These are phyloP conservation scores for Yamadazyma diospyri DNA, from an alignment of 1,139 yeast species.

Conservation along the genomic window DNA sequence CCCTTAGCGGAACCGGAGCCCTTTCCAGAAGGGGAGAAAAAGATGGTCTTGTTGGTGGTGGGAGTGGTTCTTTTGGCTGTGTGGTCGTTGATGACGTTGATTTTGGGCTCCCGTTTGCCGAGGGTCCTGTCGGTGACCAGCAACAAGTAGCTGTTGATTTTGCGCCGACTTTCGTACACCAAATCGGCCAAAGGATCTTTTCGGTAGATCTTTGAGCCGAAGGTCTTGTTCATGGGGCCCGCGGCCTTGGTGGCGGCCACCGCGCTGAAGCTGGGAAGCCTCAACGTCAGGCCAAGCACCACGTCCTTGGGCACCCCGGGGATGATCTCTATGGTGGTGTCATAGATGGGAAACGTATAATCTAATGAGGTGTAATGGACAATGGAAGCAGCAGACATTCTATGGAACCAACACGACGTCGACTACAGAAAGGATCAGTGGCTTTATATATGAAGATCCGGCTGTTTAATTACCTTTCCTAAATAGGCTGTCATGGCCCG, in stretches of 20 bases:
- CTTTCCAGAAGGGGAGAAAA: constrained; percentile 28
- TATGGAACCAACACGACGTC: background rate
- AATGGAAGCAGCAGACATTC: constrained; percentile 5
- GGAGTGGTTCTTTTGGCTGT: constrained; percentile 25
- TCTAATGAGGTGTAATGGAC: constrained; percentile 15
- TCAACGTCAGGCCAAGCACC: constrained; percentile 23
- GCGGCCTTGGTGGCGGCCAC: constrained; percentile 6
- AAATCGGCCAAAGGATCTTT: constrained; percentile 30
- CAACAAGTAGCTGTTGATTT: constrained; percentile 12
- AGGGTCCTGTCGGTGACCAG: constrained; percentile 4
- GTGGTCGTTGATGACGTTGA: constrained; percentile 11
- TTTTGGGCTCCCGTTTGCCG: constrained; percentile 8
- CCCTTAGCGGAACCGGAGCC: no score
- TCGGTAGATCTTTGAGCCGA: background rate
- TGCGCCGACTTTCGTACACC: constrained; percentile 20
- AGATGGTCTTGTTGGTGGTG: constrained; percentile 27
- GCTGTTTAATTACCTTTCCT: constrained; percentile 6
- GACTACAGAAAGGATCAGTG: background rate
- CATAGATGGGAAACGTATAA: constrained; percentile 22
- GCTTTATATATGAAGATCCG: background rate
- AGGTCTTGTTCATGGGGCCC: constrained; percentile 1
- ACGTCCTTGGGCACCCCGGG: constrained; percentile 18
- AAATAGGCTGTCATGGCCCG: constrained; percentile 10
- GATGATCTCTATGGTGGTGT: constrained; percentile 12
- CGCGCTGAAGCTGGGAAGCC: constrained; percentile 14